Conservation (phyloP, 202 grass and related monocot genomes). For the Saccharum hybrid region DNA sequence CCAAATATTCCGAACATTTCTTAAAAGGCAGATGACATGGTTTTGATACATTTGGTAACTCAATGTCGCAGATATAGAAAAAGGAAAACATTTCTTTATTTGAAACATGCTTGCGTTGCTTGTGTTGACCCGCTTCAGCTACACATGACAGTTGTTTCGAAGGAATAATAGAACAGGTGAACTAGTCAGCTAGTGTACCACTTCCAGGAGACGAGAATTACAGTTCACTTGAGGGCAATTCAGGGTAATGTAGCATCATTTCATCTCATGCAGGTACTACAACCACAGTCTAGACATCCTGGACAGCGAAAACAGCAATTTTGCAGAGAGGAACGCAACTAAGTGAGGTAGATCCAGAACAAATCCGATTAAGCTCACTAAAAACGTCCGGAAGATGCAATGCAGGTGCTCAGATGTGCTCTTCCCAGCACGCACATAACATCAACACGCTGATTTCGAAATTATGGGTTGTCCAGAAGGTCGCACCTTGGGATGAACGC, state of each 20-base stretch:
- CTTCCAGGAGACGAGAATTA: slow-evolving; percentile 21
- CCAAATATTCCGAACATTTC: too few species aligned
- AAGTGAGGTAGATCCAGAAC: slow-evolving; percentile 36
- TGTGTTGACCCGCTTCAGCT: background rate
- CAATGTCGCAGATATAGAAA: too few species aligned
- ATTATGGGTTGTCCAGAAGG: background rate
- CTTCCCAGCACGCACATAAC: background rate
- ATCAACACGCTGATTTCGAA: background rate
- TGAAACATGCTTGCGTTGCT: background rate
- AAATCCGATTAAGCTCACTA: background rate
- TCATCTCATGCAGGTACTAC: background rate
- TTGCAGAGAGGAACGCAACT: too few species aligned
- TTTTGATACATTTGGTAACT: background rate
- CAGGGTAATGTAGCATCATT: slow-evolving; percentile 32
- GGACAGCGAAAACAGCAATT: background rate
- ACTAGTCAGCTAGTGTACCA: background rate
- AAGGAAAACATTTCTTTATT: background rate
- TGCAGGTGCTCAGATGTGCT: slow-evolving; percentile 32
- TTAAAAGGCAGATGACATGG: background rate
- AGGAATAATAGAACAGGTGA: background rate
- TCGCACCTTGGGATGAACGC: slow-evolving; percentile 24
- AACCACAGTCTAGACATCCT: background rate
- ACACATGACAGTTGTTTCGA: background rate
- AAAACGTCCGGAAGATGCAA: slow-evolving; percentile 27
- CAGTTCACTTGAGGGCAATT: background rate